Base-by-base conservation (phyloP, 805 yeast genomes). In the Lachancea fermentati region DNA sequence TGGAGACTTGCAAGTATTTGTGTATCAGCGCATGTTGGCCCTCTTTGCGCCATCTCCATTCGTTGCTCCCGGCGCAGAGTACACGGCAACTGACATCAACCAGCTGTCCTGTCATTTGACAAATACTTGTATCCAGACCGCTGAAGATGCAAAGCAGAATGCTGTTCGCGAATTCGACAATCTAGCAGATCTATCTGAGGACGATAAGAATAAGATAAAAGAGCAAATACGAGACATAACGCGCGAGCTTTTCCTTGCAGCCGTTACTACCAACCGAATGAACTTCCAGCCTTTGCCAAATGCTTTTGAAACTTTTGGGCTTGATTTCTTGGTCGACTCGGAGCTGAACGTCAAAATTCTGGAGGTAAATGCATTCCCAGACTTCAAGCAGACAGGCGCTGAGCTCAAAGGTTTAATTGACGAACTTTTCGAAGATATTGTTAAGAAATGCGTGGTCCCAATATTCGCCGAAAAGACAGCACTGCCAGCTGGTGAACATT, bases 301-400 rank as follows among this genome's bases (percentile, higher is more conserved):
- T 60, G 91, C 94, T 0, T 75, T 85, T 56, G 98, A 93, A 60
- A 71, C 86, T 5, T 93, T 73, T 57, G 98, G 98, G 0, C 68
- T 93, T 12, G 98, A 93, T 59, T 89, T 88, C 60, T 62, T 93
- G 40, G 84, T 93, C 13, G 80, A 78, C 50, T 65, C 62, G 2
- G 66, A 75, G 22, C 56, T 61, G 16, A 58, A 70, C 11, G 91
- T 84, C 2, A 71, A 69, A 33, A 57, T 93, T 19, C 64, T 91
- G 31, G 97, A 93, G 60, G 85, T 88, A 33, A 93, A 93, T 55
- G 81, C 97, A 12, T 93, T 82, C 56, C 98, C 98, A 1, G 98
- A 93, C 58, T 93, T 93, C 66, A 88, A 87, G 55, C 98, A 93
- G 63, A 93, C 97, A 0, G 98, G 98, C 13, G 75, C 67, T 12